These are phyloP conservation scores for Syzygium aromaticum DNA, from an alignment of 345 rosid genomes.

Conservation along the genomic window DNA sequence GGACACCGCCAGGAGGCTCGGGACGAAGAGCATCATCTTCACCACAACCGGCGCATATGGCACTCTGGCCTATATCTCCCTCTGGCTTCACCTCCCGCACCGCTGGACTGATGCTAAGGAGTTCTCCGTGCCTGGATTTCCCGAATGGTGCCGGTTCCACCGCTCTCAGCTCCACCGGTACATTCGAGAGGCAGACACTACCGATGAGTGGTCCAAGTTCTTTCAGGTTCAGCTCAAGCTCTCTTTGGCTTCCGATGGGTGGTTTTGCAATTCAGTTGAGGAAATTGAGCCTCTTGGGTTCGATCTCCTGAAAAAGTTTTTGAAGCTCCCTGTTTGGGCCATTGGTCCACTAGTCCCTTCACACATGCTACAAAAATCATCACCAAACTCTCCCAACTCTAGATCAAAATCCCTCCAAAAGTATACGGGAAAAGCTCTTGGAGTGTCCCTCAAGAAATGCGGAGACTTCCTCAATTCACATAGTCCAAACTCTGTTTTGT, in stretches of 20 bases:
- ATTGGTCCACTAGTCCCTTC: not conserved
- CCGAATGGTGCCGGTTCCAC: not conserved
- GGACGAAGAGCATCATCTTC: not conserved
- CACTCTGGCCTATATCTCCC: conserved; percentile 5
- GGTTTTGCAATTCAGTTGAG: not conserved
- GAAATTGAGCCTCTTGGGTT: conserved; percentile 25
- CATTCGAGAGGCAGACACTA: not conserved
- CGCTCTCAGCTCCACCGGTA: not conserved
- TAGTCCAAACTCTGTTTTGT: conserved; percentile 20
- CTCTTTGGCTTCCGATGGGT: not conserved
- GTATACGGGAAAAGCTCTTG: conserved; percentile 12
- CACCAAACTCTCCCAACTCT: not conserved
- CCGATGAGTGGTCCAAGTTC: conserved; percentile 3
- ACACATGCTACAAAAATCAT: not conserved
- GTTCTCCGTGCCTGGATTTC: conserved; percentile 16
- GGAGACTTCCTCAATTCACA: conserved; percentile 26
- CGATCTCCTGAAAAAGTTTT: conserved; percentile 16
- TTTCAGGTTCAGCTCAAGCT: conserved; percentile 8
- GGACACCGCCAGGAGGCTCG: not conserved
- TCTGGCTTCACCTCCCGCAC: conserved; percentile 45
- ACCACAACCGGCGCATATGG: not conserved
- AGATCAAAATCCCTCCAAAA: not conserved
- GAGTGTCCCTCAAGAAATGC: conserved; percentile 20
- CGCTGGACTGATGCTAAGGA: conserved; percentile 11
- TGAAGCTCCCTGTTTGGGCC: conserved; percentile 28